Percentiles rank a stretch among this genome's conserved stretches.
Evolutionary conservation across 306 rosid species (phyloP).

Genomic region (Begonia masoniana): DNA sequence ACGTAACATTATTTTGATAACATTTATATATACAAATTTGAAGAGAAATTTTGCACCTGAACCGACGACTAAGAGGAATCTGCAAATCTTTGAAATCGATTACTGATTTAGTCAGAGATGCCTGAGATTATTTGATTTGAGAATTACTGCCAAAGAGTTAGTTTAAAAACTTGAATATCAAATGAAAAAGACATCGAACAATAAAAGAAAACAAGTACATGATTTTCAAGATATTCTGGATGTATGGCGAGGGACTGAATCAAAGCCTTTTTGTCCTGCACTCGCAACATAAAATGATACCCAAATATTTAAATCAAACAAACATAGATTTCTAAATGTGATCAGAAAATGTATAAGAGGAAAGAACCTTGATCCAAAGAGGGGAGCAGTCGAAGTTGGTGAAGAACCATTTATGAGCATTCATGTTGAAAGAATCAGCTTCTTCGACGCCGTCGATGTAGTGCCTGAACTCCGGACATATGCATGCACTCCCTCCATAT

Average conservation of each 20-base stretch:
- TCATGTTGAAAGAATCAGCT: constrained; percentile 75
- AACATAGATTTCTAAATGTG: no score
- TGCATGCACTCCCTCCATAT: no score
- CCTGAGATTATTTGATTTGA: constrained; percentile 24
- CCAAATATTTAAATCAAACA: no score
- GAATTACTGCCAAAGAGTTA: no score
- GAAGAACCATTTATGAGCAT: constrained; percentile 89
- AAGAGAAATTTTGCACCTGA: constrained; percentile 30
- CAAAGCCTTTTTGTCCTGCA: constrained; percentile 76
- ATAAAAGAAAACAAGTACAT: constrained; percentile 24
- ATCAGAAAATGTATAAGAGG: no score
- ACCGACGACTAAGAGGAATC: constrained; percentile 92
- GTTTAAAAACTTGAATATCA: no score
- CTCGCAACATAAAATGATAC: no score
- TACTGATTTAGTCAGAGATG: constrained; percentile 54
- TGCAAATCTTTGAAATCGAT: constrained; percentile 97
- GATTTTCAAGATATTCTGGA: constrained; percentile 77
- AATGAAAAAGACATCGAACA: neutral
- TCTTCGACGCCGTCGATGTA: constrained; percentile 9
- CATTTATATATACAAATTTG: no score
- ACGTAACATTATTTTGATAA: no score
- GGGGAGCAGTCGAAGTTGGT: constrained; percentile 88
- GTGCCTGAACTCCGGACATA: no score
- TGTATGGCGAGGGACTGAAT: constrained; percentile 73
- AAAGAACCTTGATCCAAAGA: constrained; percentile 78